A percentile compares a stretch with the other conserved stretches of the same genome.
Evolutionary conservation across 306 rosid genomes (phyloP).

Genomic region (Rubus idaeus): DNA sequence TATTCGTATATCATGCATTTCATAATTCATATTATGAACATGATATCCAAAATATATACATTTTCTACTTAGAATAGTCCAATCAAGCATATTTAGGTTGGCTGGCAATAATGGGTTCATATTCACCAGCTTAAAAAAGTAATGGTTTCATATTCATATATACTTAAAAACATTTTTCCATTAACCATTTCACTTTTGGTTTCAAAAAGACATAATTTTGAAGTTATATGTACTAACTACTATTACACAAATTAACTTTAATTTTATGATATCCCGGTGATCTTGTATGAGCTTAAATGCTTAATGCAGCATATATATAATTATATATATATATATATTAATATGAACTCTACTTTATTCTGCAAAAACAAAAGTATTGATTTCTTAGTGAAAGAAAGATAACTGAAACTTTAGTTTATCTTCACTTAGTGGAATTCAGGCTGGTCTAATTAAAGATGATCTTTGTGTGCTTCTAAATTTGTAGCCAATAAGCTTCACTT

Average conservation of each 20-base stretch:
- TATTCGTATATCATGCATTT: not conserved
- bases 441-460: slow-evolving; percentile 68
- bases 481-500: slow-evolving; percentile 53
- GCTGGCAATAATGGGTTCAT: not conserved
- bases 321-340: not conserved
- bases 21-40: not conserved
- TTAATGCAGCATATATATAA: not conserved
- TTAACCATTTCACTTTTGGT: not conserved
- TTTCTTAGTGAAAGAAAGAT: slow-evolving; percentile 36
- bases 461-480: slow-evolving; percentile 53
- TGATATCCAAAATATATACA: slow-evolving; percentile 7
- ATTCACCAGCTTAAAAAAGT: not conserved
- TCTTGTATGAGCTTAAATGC: slow-evolving; percentile 14
- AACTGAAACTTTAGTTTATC: slow-evolving; percentile 55
- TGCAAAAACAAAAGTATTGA: slow-evolving; percentile 29
- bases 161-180: not conserved
- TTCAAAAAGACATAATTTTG: not conserved
- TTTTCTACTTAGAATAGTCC: not conserved
- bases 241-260: not conserved
- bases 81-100: not conserved
- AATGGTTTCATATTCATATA: not conserved
- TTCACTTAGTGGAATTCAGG: slow-evolving; percentile 66
- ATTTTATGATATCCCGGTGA: not conserved
- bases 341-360: slow-evolving; percentile 26
- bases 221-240: not conserved